phyloP scores from a whole-genome alignment of 2,329 filamentous ascomycete species.

The Endocalyx cinctus region DNA sequence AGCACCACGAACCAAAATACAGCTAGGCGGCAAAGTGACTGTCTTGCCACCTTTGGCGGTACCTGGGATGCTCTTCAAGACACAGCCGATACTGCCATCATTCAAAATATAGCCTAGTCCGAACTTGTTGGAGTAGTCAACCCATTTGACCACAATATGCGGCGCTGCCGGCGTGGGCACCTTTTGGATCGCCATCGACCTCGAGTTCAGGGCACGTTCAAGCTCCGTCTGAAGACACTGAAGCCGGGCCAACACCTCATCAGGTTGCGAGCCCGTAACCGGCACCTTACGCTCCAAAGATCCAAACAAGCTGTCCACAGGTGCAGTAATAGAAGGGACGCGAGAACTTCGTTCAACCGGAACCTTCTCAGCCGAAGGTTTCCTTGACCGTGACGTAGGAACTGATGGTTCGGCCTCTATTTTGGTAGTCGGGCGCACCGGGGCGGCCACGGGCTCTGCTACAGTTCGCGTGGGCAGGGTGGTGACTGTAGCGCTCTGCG shows the following conservation, averaged over 20 bases:
- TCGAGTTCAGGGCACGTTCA: constrained; percentile 58
- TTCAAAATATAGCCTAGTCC: constrained; percentile 80
- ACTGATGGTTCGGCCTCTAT: constrained; percentile 5
- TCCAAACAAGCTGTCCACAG: constrained; percentile 50
- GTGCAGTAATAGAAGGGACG: constrained; percentile 20
- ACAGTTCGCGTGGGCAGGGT: constrained; percentile 15
- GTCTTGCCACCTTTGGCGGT: constrained; percentile 45
- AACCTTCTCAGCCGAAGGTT: neutral
- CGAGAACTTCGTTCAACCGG: constrained; percentile 3
- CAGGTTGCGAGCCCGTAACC: constrained; percentile 52
- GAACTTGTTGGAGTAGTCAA: constrained; percentile 85
- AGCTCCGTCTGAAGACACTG: constrained; percentile 55
- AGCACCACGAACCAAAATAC: constrained; percentile 66
- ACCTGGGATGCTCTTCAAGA: constrained; percentile 51
- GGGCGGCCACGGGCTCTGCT: constrained; percentile 8
- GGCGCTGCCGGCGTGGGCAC: constrained; percentile 51
- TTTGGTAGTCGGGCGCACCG: constrained; percentile 4
- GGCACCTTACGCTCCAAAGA: constrained; percentile 46
- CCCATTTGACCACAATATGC: constrained; percentile 72
- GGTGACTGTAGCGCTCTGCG: constrained; percentile 20
- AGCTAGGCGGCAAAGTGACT: constrained; percentile 61
- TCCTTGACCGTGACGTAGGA: constrained; percentile 4
- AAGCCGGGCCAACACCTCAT: constrained; percentile 52
- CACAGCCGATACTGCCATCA: constrained; percentile 74
- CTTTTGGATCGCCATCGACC: constrained; percentile 58